These are phyloP conservation scores for Xylaria multiplex DNA, from an alignment of 2,329 filamentous ascomycete genomes.

Conservation along the genomic window DNA sequence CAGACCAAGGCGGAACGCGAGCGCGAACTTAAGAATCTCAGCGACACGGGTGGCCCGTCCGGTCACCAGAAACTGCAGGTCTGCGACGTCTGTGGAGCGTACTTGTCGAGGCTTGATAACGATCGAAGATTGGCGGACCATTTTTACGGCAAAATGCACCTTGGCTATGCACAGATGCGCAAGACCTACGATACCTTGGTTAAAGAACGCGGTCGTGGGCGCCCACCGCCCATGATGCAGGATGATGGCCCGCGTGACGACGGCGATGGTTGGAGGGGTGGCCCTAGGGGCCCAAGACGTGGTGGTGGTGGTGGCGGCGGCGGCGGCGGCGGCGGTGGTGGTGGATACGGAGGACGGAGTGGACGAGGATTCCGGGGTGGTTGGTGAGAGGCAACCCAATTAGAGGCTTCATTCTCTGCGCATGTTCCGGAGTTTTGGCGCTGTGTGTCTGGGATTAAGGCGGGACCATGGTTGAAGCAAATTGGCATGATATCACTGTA, in stretches of 20 bases:
- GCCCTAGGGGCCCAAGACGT: slow-evolving; percentile 62
- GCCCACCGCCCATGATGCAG: slow-evolving; percentile 57
- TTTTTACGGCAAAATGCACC: slow-evolving; percentile 99
- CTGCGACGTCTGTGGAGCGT: slow-evolving; percentile 97
- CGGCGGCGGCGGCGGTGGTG: slow-evolving; percentile 45
- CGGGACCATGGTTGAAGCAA: slow-evolving; percentile 30
- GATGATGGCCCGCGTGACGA: slow-evolving; percentile 61
- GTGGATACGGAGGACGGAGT: slow-evolving; percentile 55
- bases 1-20: slow-evolving; percentile 85
- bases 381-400: slow-evolving; percentile 40
- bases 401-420: slow-evolving; percentile 15
- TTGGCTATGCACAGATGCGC: slow-evolving; percentile 98
- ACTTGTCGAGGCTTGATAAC: slow-evolving; percentile 91
- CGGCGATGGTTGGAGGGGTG: slow-evolving; percentile 56
- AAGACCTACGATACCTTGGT: slow-evolving; percentile 89
- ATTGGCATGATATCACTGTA: slow-evolving; percentile 39
- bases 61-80: slow-evolving; percentile 99
- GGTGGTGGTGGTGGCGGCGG: slow-evolving; percentile 62
- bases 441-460: slow-evolving; percentile 27
- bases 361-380: slow-evolving; percentile 58
- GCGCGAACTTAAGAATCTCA: slow-evolving; percentile 87
- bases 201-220: slow-evolving; percentile 79
- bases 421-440: slow-evolving; percentile 45
- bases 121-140: slow-evolving; percentile 94
- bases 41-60: slow-evolving; percentile 89